Conservation (phyloP, 2,329 filamentous ascomycete species). For the Aspergillus neotritici region DNA sequence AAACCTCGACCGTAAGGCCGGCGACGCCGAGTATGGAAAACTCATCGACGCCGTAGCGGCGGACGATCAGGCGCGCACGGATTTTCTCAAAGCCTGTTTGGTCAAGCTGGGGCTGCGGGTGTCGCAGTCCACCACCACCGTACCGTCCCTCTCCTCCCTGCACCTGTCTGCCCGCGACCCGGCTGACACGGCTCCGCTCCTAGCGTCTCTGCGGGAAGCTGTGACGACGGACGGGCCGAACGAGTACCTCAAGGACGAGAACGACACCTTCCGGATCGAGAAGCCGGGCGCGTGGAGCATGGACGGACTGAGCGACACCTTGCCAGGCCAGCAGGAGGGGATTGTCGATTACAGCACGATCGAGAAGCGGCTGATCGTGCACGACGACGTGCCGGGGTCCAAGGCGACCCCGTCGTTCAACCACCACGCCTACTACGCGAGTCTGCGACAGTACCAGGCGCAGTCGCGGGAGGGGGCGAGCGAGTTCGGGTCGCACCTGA, state of each 20-base stretch:
- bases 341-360: constrained; percentile 70
- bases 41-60: constrained; percentile 62
- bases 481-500: constrained; percentile 67
- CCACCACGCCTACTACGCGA: constrained; percentile 70
- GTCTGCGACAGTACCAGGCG: constrained; percentile 61
- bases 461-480: constrained; percentile 51
- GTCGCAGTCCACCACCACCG: constrained; percentile 60
- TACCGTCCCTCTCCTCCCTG: constrained; percentile 74
- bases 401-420: constrained; percentile 82
- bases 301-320: constrained; percentile 49
- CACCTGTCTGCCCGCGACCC: constrained; percentile 70
- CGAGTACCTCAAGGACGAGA: constrained; percentile 71
- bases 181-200: constrained; percentile 62
- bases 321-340: constrained; percentile 50
- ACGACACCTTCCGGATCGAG: constrained; percentile 76
- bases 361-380: constrained; percentile 67
- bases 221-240: constrained; percentile 61
- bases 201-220: constrained; percentile 58
- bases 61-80: constrained; percentile 63
- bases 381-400: constrained; percentile 63
- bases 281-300: constrained; percentile 59
- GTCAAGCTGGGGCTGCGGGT: constrained; percentile 75
- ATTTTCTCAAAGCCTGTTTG: constrained; percentile 75
- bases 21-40: constrained; percentile 62
- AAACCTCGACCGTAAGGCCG: constrained; percentile 65